Conservation (phyloP, 192 early-diverging fungal genomes). For the Anaeromyces robustus region DNA sequence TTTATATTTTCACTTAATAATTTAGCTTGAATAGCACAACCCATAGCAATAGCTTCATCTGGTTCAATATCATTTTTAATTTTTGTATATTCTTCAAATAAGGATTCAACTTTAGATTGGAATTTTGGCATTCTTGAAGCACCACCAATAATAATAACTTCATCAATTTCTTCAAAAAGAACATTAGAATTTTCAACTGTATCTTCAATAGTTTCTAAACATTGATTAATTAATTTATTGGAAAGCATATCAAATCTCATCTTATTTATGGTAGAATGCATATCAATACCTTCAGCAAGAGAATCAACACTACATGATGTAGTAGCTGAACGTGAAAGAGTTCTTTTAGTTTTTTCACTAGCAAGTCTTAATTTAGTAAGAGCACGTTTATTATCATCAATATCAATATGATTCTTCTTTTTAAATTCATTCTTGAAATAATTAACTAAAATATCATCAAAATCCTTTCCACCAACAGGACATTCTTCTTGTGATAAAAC, state of each 20-base stretch:
- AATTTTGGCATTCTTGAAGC: slow-evolving; percentile 73
- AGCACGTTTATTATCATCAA: slow-evolving; percentile 56
- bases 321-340: slow-evolving; percentile 56
- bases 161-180: slow-evolving; percentile 57
- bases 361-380: slow-evolving; percentile 66
- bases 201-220: slow-evolving; percentile 44
- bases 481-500: slow-evolving; percentile 59
- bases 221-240: slow-evolving; percentile 53
- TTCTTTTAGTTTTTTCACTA: slow-evolving; percentile 83
- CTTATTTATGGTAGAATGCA: slow-evolving; percentile 64
- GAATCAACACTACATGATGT: slow-evolving; percentile 89
- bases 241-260: slow-evolving; percentile 82
- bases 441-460: slow-evolving; percentile 68
- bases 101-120: slow-evolving; percentile 48
- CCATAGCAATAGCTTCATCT: slow-evolving; percentile 82
- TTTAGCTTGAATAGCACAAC: slow-evolving; percentile 78
- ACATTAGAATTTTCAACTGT: slow-evolving; percentile 52
- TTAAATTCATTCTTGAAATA: slow-evolving; percentile 79
- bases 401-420: slow-evolving; percentile 65
- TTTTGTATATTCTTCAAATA: slow-evolving; percentile 51
- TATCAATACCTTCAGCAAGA: slow-evolving; percentile 80
- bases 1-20: slow-evolving; percentile 36
- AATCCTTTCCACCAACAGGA: slow-evolving; percentile 64
- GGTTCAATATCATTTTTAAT: slow-evolving; percentile 73
- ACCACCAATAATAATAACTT: slow-evolving; percentile 83